Percentiles rank a stretch among this genome's conserved stretches.
Conservation (phyloP, 768 basidiomycete species). For the Hortiboletus campestris region DNA sequence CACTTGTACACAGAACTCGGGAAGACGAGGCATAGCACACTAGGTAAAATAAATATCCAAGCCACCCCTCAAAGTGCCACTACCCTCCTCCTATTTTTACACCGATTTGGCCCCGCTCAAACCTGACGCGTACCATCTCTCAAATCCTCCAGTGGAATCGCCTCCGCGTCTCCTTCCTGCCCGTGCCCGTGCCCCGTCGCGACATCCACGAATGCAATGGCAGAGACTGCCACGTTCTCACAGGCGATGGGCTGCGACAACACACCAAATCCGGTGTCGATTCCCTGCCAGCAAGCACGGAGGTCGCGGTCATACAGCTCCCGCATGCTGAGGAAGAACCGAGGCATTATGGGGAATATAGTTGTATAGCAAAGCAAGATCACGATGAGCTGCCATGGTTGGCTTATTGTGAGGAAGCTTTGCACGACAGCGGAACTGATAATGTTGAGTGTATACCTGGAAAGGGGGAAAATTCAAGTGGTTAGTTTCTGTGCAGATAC, state of each 20-base stretch:
- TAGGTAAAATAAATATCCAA: neutral
- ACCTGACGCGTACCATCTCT: no score
- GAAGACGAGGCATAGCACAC: neutral
- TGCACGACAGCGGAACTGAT: no score
- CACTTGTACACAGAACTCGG: neutral
- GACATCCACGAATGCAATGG: neutral
- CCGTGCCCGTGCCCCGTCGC: no score
- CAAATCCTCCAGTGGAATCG: neutral
- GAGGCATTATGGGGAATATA: neutral
- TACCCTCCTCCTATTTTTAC: neutral
- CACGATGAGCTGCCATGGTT: no score
- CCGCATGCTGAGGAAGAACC: constrained; percentile 3
- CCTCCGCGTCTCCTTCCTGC: neutral
- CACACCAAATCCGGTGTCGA: constrained; percentile 3
- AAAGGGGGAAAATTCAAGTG: no score
- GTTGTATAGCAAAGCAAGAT: no score
- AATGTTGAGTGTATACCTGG: no score
- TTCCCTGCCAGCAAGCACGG: neutral
- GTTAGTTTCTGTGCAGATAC: no score
- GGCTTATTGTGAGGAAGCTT: no score
- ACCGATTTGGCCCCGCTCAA: neutral
- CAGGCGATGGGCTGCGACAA: neutral
- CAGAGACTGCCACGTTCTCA: neutral
- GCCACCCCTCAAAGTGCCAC: neutral
- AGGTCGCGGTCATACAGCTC: neutral